Base-by-base conservation (phyloP, 768 basidiomycete genomes). In the Xerocomellus chrysenteron region DNA sequence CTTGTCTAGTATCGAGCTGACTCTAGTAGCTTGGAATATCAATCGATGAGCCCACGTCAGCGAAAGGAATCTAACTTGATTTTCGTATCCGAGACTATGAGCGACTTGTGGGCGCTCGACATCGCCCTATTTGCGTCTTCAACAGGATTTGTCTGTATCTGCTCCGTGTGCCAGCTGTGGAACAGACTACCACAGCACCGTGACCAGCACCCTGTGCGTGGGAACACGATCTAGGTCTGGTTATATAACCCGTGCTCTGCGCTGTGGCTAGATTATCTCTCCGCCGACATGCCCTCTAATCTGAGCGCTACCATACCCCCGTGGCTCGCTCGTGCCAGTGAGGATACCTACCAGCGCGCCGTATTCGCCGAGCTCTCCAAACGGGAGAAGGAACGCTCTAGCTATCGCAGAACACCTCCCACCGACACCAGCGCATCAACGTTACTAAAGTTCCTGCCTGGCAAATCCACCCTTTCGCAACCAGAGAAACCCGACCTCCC, bases 1-100 rank as follows among this genome's bases (percentile, higher is more conserved):
- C 69, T 87, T 91, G 68, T 91, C 87, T 14, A 91, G 74, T 5
- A 85, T 85, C 35, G 90, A 91, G 71, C 88, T 91, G 64, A 92
- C 90, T 77, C 90, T 92, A 14, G 19, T 44, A 36, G 47, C 39
- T 21, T 48, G 46, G 19, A 41, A 47, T 26, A 54, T 67, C 49
- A 55, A 42, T 43, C 49, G 44, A 54, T 33, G 19, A 40, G 14
- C 30, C 30, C 2, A 13, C 12, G 11, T 37, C 75, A 73, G 41
- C 71, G 52, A 45, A 70, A 73, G 46, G 81, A 72, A 32, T 87
- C 74, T 24, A 74, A 76, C 55, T 54, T 72, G 53, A 67, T 56
- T 50, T 59, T 67, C 16, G 68, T 69, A 45, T 63, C 63, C 32
- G 58, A 52, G 19, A 59, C 57, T 42, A 71, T 61, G 6, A 73